Percentiles rank a stretch among this genome's conserved stretches.
Evolutionary conservation across 768 basidiomycete species (phyloP).

Genomic region (Xerocomus brunneocitrinus): DNA sequence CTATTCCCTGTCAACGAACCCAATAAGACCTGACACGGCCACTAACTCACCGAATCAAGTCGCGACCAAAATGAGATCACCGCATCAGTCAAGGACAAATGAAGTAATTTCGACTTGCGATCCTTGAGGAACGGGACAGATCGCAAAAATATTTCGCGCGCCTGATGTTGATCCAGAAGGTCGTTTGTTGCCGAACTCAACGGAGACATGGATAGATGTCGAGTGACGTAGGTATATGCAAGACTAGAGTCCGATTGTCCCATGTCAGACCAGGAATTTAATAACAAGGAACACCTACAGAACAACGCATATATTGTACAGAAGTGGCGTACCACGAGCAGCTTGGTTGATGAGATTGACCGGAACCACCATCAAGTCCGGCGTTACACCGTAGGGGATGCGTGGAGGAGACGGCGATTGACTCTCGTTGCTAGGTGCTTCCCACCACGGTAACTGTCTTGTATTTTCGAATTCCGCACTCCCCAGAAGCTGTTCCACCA

Average conservation of each 20-base stretch:
- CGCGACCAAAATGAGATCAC: constrained; percentile 67
- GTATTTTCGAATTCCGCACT: constrained; percentile 50
- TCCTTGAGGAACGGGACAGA: constrained; percentile 64
- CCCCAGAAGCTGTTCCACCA: constrained; percentile 55
- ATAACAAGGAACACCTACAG: constrained; percentile 43
- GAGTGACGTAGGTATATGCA: constrained; percentile 63
- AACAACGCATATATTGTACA: constrained; percentile 67
- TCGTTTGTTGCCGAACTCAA: constrained; percentile 41
- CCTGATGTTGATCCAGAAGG: constrained; percentile 43
- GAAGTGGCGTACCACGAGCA: constrained; percentile 39
- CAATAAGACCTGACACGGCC: background rate
- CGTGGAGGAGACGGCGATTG: background rate
- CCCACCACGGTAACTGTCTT: constrained; percentile 74
- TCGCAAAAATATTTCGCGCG: constrained; percentile 43
- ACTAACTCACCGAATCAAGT: constrained; percentile 37
- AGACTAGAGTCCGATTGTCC: constrained; percentile 39
- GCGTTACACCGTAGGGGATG: constrained; percentile 35
- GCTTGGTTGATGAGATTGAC: constrained; percentile 38
- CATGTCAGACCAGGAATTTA: background rate
- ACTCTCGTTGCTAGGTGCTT: constrained; percentile 23
- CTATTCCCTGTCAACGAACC: constrained; percentile 23
- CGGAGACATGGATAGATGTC: constrained; percentile 56
- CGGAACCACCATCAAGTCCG: constrained; percentile 46
- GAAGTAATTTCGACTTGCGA: constrained; percentile 51
- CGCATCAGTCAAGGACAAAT: constrained; percentile 46